Base-by-base conservation (phyloP, 2,329 filamentous ascomycete species). In the Scedosporium dehoogii region DNA sequence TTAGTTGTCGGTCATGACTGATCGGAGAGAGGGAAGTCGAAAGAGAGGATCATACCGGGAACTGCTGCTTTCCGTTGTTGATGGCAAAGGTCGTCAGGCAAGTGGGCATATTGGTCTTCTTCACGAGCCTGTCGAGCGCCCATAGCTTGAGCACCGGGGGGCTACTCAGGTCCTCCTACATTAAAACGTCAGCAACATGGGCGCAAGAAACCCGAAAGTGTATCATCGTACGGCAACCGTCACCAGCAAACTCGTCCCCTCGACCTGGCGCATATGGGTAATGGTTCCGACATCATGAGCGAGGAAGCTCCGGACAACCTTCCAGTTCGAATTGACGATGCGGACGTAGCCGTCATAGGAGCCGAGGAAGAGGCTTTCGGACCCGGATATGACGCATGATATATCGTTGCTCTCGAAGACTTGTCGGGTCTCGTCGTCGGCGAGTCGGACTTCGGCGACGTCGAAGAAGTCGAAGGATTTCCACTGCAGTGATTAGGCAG, bases 381-480 rank as follows among this genome's bases (percentile, higher is more conserved):
- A 92, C 46, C 93, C 93, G 33, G 92, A 89, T 72, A 90, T 91
- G 58, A 96, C 82, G 70, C 87, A 91, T 60, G 90, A 89, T 64
- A 96, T 87, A 68, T 92, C 91, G 72, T 84, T 85, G 83, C 90
- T 89, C 74, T 92, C 88, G 78, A 96, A 89, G 72, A 92, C 82
- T 71, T 86, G 83, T 68, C 86, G 85, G 72, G 86, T 88, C 72
- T 96, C 91, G 70, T 88, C 88, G 73, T 96, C 89, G 68, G 84
- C 84, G 70, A 92, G 82, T 71, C 88, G 86, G 74, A 97, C 87
- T 73, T 90, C 88, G 73, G 86, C 86, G 74, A 96, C 91, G 77
- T 97, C 91, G 84, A 99, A 97, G 87, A 99, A 99, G 82, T 96
- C 92, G 80, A 99, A 99, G 69, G 89, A 88, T 89, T 97, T 97